These are phyloP conservation scores for Blastobotrys muscicola DNA, from an alignment of 805 yeast species.

Conservation along the genomic window DNA sequence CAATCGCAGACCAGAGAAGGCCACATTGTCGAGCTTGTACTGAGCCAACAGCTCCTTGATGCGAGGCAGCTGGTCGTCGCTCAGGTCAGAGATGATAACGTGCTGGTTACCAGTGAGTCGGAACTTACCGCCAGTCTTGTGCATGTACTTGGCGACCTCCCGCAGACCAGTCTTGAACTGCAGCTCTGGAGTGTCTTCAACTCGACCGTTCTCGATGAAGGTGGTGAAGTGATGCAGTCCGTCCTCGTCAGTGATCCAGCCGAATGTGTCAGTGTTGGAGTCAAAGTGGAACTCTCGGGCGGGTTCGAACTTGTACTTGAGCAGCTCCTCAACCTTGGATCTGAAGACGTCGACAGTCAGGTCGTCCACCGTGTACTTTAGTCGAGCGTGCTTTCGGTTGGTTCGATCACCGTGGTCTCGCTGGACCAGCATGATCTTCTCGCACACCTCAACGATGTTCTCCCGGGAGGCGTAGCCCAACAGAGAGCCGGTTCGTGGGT, in stretches of 20 bases:
- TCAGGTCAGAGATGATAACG: conserved; percentile 62
- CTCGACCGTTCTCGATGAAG: conserved; percentile 93
- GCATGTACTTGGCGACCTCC: conserved; percentile 64
- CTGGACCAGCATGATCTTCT: conserved; percentile 87
- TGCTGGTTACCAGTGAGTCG: conserved; percentile 96
- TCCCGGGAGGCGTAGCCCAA: conserved; percentile 68
- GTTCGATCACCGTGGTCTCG: conserved; percentile 91
- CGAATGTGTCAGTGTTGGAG: conserved; percentile 84
- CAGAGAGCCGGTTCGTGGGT: conserved; percentile 87
- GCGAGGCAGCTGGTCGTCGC: conserved; percentile 53
- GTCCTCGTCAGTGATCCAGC: conserved; percentile 76
- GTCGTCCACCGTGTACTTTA: conserved; percentile 93
- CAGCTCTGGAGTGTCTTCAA: conserved; percentile 81
- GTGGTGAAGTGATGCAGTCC: conserved; percentile 86
- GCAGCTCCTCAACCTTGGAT: conserved; percentile 68
- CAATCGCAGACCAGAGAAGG: conserved; percentile 73
- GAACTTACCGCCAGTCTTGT: conserved; percentile 67
- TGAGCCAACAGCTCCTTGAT: conserved; percentile 57
- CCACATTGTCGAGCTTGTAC: conserved; percentile 75
- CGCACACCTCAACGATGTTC: conserved; percentile 69
- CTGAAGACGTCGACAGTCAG: conserved; percentile 82
- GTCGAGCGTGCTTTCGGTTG: conserved; percentile 95
- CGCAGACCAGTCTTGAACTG: conserved; percentile 84
- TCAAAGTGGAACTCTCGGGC: conserved; percentile 67
- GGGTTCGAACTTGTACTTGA: conserved; percentile 66